These are phyloP conservation scores for Sarocladium oryzae DNA, from an alignment of 2,329 filamentous ascomycete species.

Conservation along the genomic window DNA sequence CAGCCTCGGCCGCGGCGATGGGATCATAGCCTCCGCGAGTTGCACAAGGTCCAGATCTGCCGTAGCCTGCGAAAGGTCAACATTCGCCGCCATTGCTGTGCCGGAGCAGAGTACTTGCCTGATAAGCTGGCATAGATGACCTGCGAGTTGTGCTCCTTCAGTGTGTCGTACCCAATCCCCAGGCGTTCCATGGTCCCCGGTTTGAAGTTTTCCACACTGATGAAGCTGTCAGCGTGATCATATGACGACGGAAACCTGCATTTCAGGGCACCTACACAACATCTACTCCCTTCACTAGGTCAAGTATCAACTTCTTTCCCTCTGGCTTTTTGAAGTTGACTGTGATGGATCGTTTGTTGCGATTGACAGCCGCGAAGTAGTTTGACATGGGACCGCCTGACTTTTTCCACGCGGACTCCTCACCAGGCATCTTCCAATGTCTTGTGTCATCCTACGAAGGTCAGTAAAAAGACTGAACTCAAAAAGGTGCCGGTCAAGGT, in stretches of 20 bases:
- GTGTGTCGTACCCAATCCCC: conserved; percentile 31
- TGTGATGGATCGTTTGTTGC: conserved; percentile 36
- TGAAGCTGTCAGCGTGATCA: background rate
- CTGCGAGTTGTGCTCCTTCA: conserved; percentile 28
- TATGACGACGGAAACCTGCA: background rate
- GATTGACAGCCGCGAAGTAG: conserved; percentile 37
- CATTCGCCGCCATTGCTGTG: background rate
- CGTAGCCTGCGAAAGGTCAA: conserved; percentile 15
- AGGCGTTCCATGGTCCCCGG: conserved; percentile 34
- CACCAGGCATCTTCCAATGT: conserved; percentile 14
- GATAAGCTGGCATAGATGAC: conserved; percentile 37
- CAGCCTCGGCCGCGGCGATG: conserved; percentile 36
- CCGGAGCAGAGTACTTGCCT: conserved; percentile 9
- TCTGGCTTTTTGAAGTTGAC: conserved; percentile 23
- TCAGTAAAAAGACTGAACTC: background rate
- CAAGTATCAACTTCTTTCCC: conserved; percentile 24
- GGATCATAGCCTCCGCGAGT: conserved; percentile 37
- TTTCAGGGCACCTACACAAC: conserved; percentile 23
- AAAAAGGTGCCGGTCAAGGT: background rate
- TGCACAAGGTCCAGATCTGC: conserved; percentile 32
- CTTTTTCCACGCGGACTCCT: conserved; percentile 20
- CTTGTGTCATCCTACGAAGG: conserved; percentile 16
- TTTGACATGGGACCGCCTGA: conserved; percentile 26
- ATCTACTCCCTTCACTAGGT: conserved; percentile 29
- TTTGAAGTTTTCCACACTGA: conserved; percentile 34